phyloP scores from a whole-genome alignment of 2,329 filamentous ascomycete genomes.

The Penicillium sp. region DNA sequence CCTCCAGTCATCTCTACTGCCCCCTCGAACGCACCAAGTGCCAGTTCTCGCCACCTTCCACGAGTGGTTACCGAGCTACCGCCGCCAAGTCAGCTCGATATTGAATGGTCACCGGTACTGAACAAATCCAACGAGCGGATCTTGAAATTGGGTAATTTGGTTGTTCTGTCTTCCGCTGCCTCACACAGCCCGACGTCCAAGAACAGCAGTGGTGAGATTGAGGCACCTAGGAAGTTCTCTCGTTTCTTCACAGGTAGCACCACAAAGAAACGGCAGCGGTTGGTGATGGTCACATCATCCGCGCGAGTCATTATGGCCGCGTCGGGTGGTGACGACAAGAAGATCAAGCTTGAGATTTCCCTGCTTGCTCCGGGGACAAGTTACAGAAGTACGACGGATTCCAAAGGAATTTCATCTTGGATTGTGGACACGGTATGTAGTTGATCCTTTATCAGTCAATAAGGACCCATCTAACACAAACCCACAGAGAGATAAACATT shows the following conservation, averaged over 20 bases:
- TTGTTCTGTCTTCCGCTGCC: conserved; percentile 76
- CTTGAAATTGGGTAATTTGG: conserved; percentile 84
- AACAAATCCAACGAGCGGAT: conserved; percentile 91
- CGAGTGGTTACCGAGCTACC: conserved; percentile 91
- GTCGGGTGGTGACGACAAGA: conserved; percentile 91
- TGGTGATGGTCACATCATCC: conserved; percentile 93
- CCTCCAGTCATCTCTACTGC: conserved; percentile 44
- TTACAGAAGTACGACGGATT: conserved; percentile 77
- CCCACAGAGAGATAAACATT: conserved; percentile 76
- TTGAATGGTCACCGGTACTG: conserved; percentile 96
- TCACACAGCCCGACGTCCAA: conserved; percentile 71
- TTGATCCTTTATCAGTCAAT: conserved; percentile 8
- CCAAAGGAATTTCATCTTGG: conserved; percentile 86
- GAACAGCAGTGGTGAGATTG: conserved; percentile 61
- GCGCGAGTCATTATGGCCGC: conserved; percentile 87
- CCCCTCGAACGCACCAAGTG: conserved; percentile 41
- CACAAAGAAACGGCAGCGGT: conserved; percentile 84
- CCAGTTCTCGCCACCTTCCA: conserved; percentile 60
- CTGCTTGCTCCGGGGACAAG: conserved; percentile 70
- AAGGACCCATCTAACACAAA: conserved; percentile 29
- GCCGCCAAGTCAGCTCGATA: conserved; percentile 93
- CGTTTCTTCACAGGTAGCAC: conserved; percentile 90
- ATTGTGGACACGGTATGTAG: conserved; percentile 84
- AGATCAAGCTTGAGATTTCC: conserved; percentile 88
- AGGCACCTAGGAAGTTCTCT: conserved; percentile 77